Base-by-base conservation (phyloP, 2,329 filamentous ascomycete species). In the Claviceps africana region DNA sequence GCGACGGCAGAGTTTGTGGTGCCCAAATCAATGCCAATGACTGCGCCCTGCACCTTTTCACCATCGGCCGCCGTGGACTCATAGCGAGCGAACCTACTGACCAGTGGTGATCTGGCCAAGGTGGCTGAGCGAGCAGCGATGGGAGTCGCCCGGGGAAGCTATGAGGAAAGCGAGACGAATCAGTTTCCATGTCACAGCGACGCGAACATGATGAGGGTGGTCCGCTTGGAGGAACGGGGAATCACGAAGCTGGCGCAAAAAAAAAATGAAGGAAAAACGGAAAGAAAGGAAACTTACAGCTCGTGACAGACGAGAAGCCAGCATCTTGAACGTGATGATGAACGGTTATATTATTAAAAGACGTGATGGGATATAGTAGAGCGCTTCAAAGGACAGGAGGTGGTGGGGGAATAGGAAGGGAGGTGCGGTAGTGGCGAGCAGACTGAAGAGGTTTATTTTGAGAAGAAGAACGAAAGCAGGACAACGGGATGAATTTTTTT, bases 1-100 rank as follows among this genome's bases (percentile, higher is more conserved):
- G 90, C 91, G 56, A 97, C 91, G 53, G 91, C 91, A 56, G 91
- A 96, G 82, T 97, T 97, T 64, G 91, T 97, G 67, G 91, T 97
- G 67, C 91, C 91, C 66, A 97, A 75, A 79, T 97, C 91, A 70
- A 97, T 96, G 84, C 93, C 93, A 66, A 97, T 96, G 70, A 97
- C 91, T 65, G 87, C 75, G 67, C 93, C 93, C 76, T 91, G 88
- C 56, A 97, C 88, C 82, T 96, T 96, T 60, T 86, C 83, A 40
- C 61, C 61, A 49, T 67, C 62, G 28, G 66, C 59, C 52, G 64
- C 58, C 61, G 86, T 85, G 42, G 83, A 85, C 70, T 86, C 85
- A 75, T 86, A 88, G 64, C 86, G 79, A 66, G 84, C 81, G 68
- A 91, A 88, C 64, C 81, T 81, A 59, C 86, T 81, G 59, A 77